Base-by-base conservation (phyloP, 2,329 filamentous ascomycete species). In the Aureobasidium pullulans region DNA sequence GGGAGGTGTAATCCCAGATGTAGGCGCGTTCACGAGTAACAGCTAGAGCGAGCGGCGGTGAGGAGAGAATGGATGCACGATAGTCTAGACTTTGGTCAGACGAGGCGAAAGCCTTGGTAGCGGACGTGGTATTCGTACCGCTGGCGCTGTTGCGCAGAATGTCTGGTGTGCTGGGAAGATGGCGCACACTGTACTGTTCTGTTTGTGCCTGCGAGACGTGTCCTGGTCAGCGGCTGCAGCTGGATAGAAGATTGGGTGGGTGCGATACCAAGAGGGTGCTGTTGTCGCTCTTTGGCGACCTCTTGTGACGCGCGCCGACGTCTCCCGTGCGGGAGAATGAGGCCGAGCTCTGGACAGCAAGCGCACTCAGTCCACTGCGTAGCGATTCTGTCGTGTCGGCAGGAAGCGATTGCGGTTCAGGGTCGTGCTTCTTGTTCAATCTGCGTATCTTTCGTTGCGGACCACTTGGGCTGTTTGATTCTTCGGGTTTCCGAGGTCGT, bases 11-110 rank as follows among this genome's bases (percentile, higher is more conserved):
- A 15, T 90, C 87, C 94, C 94, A 99, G 52, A 96, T 84, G 62
- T 95, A 82, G 66, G 92, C 94, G 69, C 92, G 86, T 7, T 87
- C 85, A 64, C 87, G 84, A 8, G 90, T 95, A 59, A 97, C 79
- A 48, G 85, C 86, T 59, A 97, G 80, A 50, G 89, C 92, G 69
- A 92, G 90, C 19, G 69, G 64, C 84, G 88, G 69, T 76, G 84
- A 62, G 78, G 82, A 42, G 81, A 83, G 71, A 84, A 77, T 71
- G 59, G 68, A 76, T 61, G 68, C 74, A 66, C 66, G 68, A 52
- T 70, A 75, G 13, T 67, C 72, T 59, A 53, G 8, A 13, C n/a
- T 37, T 23, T 16, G 46, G 28, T 46, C 43, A 57, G 54, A 57
- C 40, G 36, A 37, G 19, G 23, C 7, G 8, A 10, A 15, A 34